A percentile compares a stretch with the other conserved stretches of the same genome.
These are phyloP conservation scores for Beauveria medogensis DNA, from an alignment of 2,329 filamentous ascomycete genomes.

Conservation along the genomic window DNA sequence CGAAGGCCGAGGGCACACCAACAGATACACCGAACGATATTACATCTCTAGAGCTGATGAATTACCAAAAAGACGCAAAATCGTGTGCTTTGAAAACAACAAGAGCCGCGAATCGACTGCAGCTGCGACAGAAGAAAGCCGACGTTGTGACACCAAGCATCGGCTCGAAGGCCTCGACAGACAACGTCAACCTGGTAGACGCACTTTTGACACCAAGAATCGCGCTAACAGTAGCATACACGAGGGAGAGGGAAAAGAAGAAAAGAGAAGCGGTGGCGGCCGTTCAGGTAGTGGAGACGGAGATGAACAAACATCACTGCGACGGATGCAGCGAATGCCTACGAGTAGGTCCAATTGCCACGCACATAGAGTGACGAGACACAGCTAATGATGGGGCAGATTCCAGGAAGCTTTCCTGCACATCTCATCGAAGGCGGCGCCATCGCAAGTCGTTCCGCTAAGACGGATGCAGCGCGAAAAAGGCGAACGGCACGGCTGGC, in stretches of 20 bases:
- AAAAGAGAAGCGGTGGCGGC: background rate
- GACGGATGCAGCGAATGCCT: background rate
- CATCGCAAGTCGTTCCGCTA: conserved; percentile 23
- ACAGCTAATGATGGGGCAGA: conserved; percentile 5
- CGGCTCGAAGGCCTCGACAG: background rate
- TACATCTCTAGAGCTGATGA: background rate
- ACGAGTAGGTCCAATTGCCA: background rate
- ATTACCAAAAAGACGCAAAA: conserved; percentile 2
- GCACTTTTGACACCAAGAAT: background rate
- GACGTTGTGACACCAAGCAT: background rate
- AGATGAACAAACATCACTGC: background rate
- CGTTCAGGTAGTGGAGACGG: background rate
- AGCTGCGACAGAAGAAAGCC: background rate
- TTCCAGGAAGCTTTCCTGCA: conserved; percentile 23
- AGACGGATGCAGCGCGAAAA: background rate
- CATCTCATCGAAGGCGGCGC: conserved; percentile 19
- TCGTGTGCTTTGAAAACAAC: background rate
- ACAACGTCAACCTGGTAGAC: background rate
- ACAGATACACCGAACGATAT: background rate
- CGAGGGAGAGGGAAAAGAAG: background rate
- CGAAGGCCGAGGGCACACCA: background rate
- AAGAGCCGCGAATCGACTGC: background rate
- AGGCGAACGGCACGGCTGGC: background rate
- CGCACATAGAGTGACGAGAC: background rate
- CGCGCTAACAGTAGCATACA: background rate